Conservation (phyloP, 331 rosid species). For the Pyrus hybrid region DNA sequence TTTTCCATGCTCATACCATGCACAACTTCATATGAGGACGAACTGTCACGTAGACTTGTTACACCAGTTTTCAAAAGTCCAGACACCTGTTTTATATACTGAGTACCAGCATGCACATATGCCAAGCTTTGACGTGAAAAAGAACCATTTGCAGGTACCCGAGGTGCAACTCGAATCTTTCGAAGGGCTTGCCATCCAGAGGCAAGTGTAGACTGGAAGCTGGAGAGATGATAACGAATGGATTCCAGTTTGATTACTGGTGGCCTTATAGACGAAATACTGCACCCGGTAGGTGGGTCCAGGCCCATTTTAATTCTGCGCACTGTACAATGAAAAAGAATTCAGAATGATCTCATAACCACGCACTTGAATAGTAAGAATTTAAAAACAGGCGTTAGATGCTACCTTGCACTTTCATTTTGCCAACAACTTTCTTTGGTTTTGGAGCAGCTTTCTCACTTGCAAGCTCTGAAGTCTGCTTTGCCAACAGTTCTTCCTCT, state of each 20-base stretch:
- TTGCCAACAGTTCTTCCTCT: conserved; percentile 81
- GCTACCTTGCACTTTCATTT: conserved; percentile 97
- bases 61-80: conserved; percentile 85
- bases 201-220: conserved; percentile 54
- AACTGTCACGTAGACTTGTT: conserved; percentile 68
- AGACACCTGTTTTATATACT: conserved; percentile 84
- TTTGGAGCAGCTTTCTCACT: conserved; percentile 78
- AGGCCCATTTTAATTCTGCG: conserved; percentile 73
- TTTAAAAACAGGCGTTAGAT: neutral
- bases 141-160: conserved; percentile 69
- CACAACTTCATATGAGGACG: conserved; percentile 80
- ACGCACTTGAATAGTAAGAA: conserved; percentile 13
- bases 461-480: conserved; percentile 64
- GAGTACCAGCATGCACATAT: conserved; percentile 87
- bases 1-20: conserved; percentile 55
- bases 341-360: conserved; percentile 4
- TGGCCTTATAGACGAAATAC: conserved; percentile 50
- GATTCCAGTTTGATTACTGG: conserved; percentile 50
- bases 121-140: conserved; percentile 80
- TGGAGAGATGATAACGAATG: conserved; percentile 43
- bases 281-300: conserved; percentile 91
- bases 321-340: conserved; percentile 41
- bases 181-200: conserved; percentile 81
- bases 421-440: conserved; percentile 81
- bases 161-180: conserved; percentile 53